These are phyloP conservation scores for Insectozyma bohioensis DNA, from an alignment of 1,139 yeast species.

Conservation along the genomic window DNA sequence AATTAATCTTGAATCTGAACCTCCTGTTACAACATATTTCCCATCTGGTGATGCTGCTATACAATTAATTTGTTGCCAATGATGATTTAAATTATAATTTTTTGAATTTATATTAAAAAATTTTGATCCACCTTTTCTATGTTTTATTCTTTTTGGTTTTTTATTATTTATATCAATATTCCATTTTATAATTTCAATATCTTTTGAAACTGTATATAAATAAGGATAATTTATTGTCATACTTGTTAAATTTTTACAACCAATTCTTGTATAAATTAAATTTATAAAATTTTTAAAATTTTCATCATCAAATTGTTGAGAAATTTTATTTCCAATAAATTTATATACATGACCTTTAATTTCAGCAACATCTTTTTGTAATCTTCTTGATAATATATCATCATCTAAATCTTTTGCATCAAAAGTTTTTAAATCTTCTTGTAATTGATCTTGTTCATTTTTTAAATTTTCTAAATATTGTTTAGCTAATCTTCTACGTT, in stretches of 20 bases:
- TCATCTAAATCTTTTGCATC: conserved; percentile 92
- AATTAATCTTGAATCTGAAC: conserved; percentile 73
- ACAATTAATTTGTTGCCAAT: conserved; percentile 70
- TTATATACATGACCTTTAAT: conserved; percentile 80
- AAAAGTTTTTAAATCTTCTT: conserved; percentile 50
- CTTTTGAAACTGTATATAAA: conserved; percentile 84
- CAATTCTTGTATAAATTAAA: conserved; percentile 51
- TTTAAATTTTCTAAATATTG: conserved; percentile 83
- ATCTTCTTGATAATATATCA: conserved; percentile 76
- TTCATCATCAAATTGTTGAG: conserved; percentile 41
- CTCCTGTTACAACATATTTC: conserved; percentile 85
- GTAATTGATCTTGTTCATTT: conserved; percentile 46
- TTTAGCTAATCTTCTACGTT: conserved; percentile 90
- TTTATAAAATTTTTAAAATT: conserved; percentile 12
- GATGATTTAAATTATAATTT: conserved; percentile 56
- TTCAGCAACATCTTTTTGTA: conserved; percentile 88
- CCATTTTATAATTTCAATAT: conserved; percentile 80
- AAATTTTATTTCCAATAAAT: conserved; percentile 52
- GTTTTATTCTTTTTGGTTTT: conserved; percentile 65
- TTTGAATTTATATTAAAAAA: conserved; percentile 31
- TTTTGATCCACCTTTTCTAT: conserved; percentile 61
- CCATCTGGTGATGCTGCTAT: conserved; percentile 90
- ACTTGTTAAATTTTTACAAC: conserved; percentile 56
- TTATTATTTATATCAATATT: conserved; percentile 41
- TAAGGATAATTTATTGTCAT: conserved; percentile 55